Percentiles rank a stretch among this genome's conserved stretches.
Evolutionary conservation across 2,329 filamentous ascomycete species (phyloP).

Genomic region (Penicillium sumatraense): DNA sequence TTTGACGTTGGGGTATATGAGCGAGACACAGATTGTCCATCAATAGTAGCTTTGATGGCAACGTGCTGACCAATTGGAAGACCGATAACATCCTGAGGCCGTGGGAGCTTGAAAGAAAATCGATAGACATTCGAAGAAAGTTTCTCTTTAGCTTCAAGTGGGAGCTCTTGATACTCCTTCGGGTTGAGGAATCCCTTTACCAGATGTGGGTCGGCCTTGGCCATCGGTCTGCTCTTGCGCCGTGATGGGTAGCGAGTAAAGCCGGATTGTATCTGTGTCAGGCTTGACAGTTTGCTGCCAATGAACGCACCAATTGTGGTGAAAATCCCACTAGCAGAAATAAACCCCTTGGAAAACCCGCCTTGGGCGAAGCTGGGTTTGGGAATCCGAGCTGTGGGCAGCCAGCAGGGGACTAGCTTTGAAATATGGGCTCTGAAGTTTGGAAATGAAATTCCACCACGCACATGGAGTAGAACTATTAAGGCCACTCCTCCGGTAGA

Average conservation of each 20-base stretch:
- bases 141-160: slow-evolving; percentile 39
- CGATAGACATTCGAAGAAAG: slow-evolving; percentile 43
- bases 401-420: background rate
- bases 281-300: slow-evolving; percentile 10
- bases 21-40: slow-evolving; percentile 52
- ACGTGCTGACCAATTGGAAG: slow-evolving; percentile 64
- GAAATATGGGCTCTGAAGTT: background rate
- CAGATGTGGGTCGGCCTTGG: slow-evolving; percentile 40
- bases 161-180: slow-evolving; percentile 53
- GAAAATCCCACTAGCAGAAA: slow-evolving; percentile 12
- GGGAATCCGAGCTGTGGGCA: background rate
- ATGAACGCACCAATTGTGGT: slow-evolving; percentile 7
- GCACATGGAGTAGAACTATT: background rate
- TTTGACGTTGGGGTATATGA: slow-evolving; percentile 58
- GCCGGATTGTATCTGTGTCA: slow-evolving; percentile 28
- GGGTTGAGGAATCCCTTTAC: slow-evolving; percentile 57
- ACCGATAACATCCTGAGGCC: slow-evolving; percentile 51
- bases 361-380: slow-evolving; percentile 1
- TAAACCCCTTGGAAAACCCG: slow-evolving; percentile 22
- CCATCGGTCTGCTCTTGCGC: slow-evolving; percentile 42
- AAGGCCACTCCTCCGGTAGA: background rate
- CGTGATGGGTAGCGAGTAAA: slow-evolving; percentile 38
- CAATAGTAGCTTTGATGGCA: slow-evolving; percentile 54
- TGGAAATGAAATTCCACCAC: background rate
- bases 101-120: slow-evolving; percentile 56